Evolutionary conservation across 495 filamentous ascomycete species (phyloP).

Genomic region (Lasiosphaeria hispida): DNA sequence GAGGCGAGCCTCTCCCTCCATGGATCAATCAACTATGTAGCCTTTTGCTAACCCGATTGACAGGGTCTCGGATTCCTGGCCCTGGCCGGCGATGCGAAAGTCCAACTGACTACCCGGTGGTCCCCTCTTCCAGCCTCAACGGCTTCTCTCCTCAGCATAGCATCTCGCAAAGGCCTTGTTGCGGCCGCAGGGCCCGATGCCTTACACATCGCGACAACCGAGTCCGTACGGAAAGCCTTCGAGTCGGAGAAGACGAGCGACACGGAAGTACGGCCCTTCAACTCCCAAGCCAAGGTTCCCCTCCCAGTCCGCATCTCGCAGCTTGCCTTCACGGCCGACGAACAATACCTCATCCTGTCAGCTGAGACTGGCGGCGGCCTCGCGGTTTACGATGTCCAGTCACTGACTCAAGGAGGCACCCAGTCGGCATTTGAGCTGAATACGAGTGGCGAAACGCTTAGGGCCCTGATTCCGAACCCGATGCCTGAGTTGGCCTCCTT

Average conservation of each 20-base stretch:
- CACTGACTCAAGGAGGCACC: slow-evolving; percentile 62
- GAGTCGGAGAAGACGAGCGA: slow-evolving; percentile 53
- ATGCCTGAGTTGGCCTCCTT: slow-evolving; percentile 59
- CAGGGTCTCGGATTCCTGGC: slow-evolving; percentile 82
- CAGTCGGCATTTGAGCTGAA: slow-evolving; percentile 66
- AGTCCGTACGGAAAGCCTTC: slow-evolving; percentile 74
- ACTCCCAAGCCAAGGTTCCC: slow-evolving; percentile 68
- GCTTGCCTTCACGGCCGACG: slow-evolving; percentile 82
- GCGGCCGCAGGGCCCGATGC: slow-evolving; percentile 83
- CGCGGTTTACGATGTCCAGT: slow-evolving; percentile 72
- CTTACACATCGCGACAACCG: slow-evolving; percentile 73
- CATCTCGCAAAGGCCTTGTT: slow-evolving; percentile 74
- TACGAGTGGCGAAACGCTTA: slow-evolving; percentile 71
- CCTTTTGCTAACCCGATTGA: slow-evolving; percentile 13
- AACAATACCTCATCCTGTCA: slow-evolving; percentile 77
- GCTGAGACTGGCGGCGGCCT: slow-evolving; percentile 81
- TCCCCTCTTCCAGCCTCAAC: slow-evolving; percentile 73
- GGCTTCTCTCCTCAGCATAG: slow-evolving; percentile 81
- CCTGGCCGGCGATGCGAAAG: slow-evolving; percentile 73
- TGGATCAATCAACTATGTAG: neutral
- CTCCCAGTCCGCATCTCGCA: slow-evolving; percentile 79
- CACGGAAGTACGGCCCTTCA: slow-evolving; percentile 67
- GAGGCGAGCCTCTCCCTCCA: slow-evolving; percentile 22
- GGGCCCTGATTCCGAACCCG: slow-evolving; percentile 79
- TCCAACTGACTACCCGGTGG: slow-evolving; percentile 81